phyloP scores from a whole-genome alignment of 345 rosid species.

The Nephelium lappaceum region DNA sequence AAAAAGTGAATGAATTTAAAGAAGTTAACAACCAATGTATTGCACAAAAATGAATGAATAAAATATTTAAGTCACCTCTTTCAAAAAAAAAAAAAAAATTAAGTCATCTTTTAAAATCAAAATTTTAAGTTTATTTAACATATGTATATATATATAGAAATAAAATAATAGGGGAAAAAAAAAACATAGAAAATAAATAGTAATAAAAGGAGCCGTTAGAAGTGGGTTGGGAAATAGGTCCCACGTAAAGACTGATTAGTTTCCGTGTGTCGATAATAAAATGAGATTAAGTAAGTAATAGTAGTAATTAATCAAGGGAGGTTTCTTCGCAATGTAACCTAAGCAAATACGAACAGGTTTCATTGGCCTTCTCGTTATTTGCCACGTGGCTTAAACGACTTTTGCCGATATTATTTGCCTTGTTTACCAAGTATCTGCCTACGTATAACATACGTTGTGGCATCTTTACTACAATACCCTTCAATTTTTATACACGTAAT shows the following conservation, averaged over 20 bases:
- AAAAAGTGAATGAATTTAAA: too few relatives aligned
- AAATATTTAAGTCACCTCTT: too few relatives aligned
- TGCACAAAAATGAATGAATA: too few relatives aligned
- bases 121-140: too few relatives aligned
- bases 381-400: conserved; percentile 13
- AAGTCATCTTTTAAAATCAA: too few relatives aligned
- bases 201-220: conserved; percentile 18
- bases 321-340: conserved; percentile 22
- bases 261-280: conserved; percentile 15
- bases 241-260: conserved; percentile 26
- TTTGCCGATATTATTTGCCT: not conserved
- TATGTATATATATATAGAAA: too few relatives aligned
- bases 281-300: not conserved
- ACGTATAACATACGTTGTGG: not conserved
- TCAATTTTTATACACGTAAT: not conserved
- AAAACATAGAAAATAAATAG: too few relatives aligned
- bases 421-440: not conserved
- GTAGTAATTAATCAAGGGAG: not conserved
- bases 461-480: conserved; percentile 11
- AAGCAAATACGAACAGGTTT: not conserved
- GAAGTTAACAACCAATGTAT: too few relatives aligned
- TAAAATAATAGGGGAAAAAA: too few relatives aligned
- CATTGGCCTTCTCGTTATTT: not conserved
- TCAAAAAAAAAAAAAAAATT: too few relatives aligned
- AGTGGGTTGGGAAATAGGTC: conserved; percentile 10